Evolutionary conservation across 139 green algal species (phyloP).

Genomic region (Chlamydomonas applanata): DNA sequence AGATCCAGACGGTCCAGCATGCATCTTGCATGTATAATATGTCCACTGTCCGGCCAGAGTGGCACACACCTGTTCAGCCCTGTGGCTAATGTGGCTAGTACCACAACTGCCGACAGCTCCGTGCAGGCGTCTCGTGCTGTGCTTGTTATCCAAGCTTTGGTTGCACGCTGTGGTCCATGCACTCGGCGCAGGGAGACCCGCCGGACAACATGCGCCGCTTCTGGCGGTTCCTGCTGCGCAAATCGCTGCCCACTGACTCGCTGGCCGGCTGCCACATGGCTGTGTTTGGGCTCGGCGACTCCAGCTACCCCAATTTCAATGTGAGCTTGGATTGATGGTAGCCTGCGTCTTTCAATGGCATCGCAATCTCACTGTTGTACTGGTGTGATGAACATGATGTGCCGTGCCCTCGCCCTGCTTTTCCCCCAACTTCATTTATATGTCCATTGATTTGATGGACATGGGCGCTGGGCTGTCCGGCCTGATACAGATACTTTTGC

Average conservation of each 20-base stretch:
- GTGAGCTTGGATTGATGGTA: conserved; percentile 31
- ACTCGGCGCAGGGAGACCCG: conserved; percentile 82
- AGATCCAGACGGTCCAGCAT: too few species aligned
- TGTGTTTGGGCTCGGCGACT: conserved; percentile 96
- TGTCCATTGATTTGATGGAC: too few species aligned
- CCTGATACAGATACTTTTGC: too few species aligned
- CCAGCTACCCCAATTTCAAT: conserved; percentile 92
- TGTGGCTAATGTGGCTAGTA: not conserved
- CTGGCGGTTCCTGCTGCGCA: conserved; percentile 90
- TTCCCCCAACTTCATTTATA: too few species aligned
- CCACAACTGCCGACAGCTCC: not conserved
- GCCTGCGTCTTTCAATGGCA: too few species aligned
- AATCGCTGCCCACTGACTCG: conserved; percentile 66
- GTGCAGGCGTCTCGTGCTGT: not conserved
- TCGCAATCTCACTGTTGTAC: too few species aligned
- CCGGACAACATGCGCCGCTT: conserved; percentile 86
- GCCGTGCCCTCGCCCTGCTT: too few species aligned
- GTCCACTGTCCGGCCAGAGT: too few species aligned
- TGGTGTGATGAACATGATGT: too few species aligned
- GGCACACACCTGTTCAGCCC: too few species aligned
- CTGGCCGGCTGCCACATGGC: conserved; percentile 57
- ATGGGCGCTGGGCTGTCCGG: too few species aligned
- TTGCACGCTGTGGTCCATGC: not conserved
- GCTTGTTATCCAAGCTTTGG: not conserved
- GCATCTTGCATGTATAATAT: too few species aligned